Conservation (phyloP, 768 basidiomycete genomes). For the Tulasnella sp. region DNA sequence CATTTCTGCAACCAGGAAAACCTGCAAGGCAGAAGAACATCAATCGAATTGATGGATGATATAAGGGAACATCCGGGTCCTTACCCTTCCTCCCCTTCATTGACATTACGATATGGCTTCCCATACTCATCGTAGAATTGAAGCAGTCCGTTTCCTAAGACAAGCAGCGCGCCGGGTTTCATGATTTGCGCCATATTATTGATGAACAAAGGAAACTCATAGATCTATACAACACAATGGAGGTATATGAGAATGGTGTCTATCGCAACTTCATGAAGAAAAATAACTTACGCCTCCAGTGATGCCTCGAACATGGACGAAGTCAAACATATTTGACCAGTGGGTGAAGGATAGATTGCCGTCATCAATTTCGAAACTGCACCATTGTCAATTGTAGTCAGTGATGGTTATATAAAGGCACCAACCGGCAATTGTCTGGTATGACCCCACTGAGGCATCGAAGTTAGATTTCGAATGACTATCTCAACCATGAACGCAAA, state of each 20-base stretch:
- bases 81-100: slow-evolving; percentile 5
- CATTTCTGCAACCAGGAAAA: slow-evolving; percentile 6
- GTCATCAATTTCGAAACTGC: slow-evolving; percentile 14
- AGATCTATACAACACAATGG: not conserved
- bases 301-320: slow-evolving; percentile 6
- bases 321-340: slow-evolving; percentile 1
- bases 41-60: not conserved
- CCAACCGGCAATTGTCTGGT: too few species aligned
- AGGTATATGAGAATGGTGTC: too few species aligned
- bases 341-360: slow-evolving; percentile 10
- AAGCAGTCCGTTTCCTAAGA: slow-evolving; percentile 5
- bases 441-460: too few species aligned
- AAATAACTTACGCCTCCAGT: not conserved
- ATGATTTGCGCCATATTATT: slow-evolving; percentile 8
- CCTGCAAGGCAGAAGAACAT: not conserved
- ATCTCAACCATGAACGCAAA: too few species aligned
- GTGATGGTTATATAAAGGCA: too few species aligned
- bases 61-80: too few species aligned
- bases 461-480: too few species aligned
- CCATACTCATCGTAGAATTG: slow-evolving; percentile 7
- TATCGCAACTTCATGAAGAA: not conserved
- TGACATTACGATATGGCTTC: not conserved
- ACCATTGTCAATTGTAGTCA: too few species aligned
- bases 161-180: slow-evolving; percentile 1
- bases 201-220: slow-evolving; percentile 6